phyloP scores from a whole-genome alignment of 2,329 filamentous ascomycete genomes.

The Elsinoe perseae region DNA sequence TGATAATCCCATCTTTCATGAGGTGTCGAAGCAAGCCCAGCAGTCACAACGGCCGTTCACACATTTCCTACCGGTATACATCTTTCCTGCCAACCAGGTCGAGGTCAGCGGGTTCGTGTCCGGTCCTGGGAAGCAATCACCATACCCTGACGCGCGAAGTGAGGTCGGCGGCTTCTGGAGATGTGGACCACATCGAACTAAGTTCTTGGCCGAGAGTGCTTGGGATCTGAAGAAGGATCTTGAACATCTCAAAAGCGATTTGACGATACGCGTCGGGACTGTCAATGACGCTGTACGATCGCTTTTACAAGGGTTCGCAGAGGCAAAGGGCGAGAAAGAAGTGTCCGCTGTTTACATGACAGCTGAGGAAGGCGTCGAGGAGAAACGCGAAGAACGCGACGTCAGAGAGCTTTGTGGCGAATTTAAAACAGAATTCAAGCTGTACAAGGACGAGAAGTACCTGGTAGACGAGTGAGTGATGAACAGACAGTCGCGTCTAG shows the following conservation, averaged over 20 bases:
- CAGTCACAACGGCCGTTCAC: slow-evolving; percentile 44
- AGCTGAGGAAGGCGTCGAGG: slow-evolving; percentile 60
- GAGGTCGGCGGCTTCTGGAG: slow-evolving; percentile 61
- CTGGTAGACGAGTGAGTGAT: slow-evolving; percentile 67
- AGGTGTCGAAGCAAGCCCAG: slow-evolving; percentile 42
- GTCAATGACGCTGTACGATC: slow-evolving; percentile 51
- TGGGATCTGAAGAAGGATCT: slow-evolving; percentile 63
- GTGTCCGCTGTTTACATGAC: slow-evolving; percentile 68
- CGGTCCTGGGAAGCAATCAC: slow-evolving; percentile 41
- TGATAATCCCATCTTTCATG: slow-evolving; percentile 67
- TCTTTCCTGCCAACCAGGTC: slow-evolving; percentile 62
- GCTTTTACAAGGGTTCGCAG: slow-evolving; percentile 45
- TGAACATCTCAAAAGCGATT: slow-evolving; percentile 50
- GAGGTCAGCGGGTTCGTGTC: slow-evolving; percentile 68
- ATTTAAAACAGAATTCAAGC: slow-evolving; percentile 51
- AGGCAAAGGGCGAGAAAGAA: slow-evolving; percentile 30
- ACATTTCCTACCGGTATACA: slow-evolving; percentile 63
- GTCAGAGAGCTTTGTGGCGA: slow-evolving; percentile 48
- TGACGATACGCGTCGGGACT: slow-evolving; percentile 58
- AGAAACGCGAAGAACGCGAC: slow-evolving; percentile 54
- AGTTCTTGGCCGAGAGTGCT: slow-evolving; percentile 63
- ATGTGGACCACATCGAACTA: slow-evolving; percentile 63
- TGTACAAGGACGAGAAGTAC: slow-evolving; percentile 71
- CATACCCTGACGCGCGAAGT: slow-evolving; percentile 62
- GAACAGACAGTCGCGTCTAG: background rate